Evolutionary conservation across 495 filamentous ascomycete genomes (phyloP), one percentile per base, ranked within the genome.

Genomic region (Gamarada debralockiae): DNA sequence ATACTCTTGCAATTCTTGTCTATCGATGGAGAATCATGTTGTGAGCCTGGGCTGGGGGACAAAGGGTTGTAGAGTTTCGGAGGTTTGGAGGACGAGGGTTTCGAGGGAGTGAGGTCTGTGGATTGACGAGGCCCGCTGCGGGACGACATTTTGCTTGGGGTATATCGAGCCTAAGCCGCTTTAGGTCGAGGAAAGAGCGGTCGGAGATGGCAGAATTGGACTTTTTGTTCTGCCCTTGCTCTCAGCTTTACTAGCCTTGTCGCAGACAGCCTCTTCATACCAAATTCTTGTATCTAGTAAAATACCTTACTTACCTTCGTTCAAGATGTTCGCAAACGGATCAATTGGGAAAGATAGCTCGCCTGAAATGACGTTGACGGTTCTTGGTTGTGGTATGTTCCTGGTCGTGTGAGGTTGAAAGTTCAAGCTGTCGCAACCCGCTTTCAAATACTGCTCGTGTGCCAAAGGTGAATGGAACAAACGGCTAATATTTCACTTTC

Each of bases 361-460:
- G 38, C 64, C 69, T 13, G 76, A 79, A 49, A 69, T 86, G 57
- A 87, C 83, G 49, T 73, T 90, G 64, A 79, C 86, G 27, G 77
- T 90, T 47, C 69, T 90, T 21, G 86, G 86, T 57, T 88, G 84
- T 67, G 86, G 85, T 87, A 75, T 59, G 73, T 50, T 31, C 37
- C 46, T 53, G 23, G 25, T 14, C 24, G 5, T n/a, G 25, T 10
- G 27, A 4, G 13, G 6, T 29, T 29, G 27, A 5, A 4, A 10
- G 5, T 4, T 29, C 10, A 10, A 29, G 5, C 27, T 29, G 4
- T 29, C 27, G 27, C 27, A 10, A 29, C 5, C 4, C 27, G 27
- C 27, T 29, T 10, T 29, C 27, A 29, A n/a, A n/a, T n/a, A n/a
- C n/a, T n/a, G n/a, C n/a, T n/a, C n/a, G n/a, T n/a, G n/a, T 34